These are phyloP conservation scores for Globisporangium cederbergense DNA, from an alignment of 352 stramenopile genomes.

Conservation along the genomic window DNA sequence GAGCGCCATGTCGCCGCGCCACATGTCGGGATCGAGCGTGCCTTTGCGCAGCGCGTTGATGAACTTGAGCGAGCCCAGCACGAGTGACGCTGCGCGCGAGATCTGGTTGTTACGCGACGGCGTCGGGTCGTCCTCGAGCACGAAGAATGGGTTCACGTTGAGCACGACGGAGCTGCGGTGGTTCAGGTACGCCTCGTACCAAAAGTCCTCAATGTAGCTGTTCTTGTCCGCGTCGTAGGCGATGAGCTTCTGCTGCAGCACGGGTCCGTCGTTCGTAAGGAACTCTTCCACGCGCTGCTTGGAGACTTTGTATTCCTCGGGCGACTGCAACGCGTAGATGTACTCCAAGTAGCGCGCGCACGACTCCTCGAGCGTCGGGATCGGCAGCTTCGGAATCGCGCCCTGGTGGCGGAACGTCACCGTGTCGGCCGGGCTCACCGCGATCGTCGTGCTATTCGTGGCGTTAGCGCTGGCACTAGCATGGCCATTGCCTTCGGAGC, in stretches of 20 bases:
- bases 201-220: constrained; percentile 92
- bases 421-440: constrained; percentile 21
- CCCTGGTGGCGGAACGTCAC: constrained; percentile 75
- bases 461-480: background rate
- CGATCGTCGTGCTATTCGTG: background rate
- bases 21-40: constrained; percentile 90
- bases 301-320: constrained; percentile 54
- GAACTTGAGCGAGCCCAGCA: constrained; percentile 92
- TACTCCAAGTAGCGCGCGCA: constrained; percentile 73
- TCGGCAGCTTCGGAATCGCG: constrained; percentile 78
- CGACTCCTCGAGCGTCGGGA: constrained; percentile 81
- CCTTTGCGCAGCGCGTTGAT: constrained; percentile 88
- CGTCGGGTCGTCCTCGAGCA: constrained; percentile 90
- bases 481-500: background rate
- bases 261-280: constrained; percentile 60
- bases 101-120: constrained; percentile 89
- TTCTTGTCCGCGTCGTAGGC: constrained; percentile 72
- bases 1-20: constrained; percentile 79
- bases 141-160: constrained; percentile 97
- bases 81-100: constrained; percentile 83
- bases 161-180: constrained; percentile 91
- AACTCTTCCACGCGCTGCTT: constrained; percentile 58
- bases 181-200: constrained; percentile 94
- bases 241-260: constrained; percentile 64
- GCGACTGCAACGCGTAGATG: constrained; percentile 70